Conservation (phyloP, 768 basidiomycete genomes). For the Hydnum rufescens region DNA sequence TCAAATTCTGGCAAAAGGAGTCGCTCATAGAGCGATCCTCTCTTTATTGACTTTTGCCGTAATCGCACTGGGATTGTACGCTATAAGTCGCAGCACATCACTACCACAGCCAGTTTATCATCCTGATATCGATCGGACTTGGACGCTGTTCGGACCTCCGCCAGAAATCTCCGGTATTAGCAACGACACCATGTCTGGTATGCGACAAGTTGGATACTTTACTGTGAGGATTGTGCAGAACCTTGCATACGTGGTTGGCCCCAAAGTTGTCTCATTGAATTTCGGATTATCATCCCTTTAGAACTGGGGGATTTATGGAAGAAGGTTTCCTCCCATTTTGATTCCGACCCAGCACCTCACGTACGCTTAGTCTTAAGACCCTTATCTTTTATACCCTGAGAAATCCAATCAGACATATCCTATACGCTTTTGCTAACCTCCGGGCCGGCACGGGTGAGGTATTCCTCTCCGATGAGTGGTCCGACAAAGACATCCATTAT, state of each 20-base stretch:
- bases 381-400: not conserved
- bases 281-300: not conserved
- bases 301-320: conserved; percentile 74
- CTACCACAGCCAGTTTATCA: no score
- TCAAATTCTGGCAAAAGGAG: no score
- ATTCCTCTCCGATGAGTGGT: conserved; percentile 74
- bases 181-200: no score
- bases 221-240: not conserved
- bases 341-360: conserved; percentile 78
- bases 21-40: no score
- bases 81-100: no score
- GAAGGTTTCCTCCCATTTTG: conserved; percentile 71
- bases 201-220: not conserved
- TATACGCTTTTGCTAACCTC: conserved; percentile 87
- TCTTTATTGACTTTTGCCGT: no score
- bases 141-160: no score
- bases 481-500: conserved; percentile 94
- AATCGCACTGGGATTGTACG: no score
- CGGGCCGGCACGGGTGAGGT: conserved; percentile 72
- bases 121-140: no score
- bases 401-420: conserved; percentile 41
- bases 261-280: not conserved
- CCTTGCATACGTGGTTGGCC: not conserved
- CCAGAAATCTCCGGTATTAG: no score
- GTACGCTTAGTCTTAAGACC: conserved; percentile 19